Evolutionary conservation across 768 basidiomycete genomes (phyloP), one percentile per base, ranked within the genome.

Genomic region (Tubosaeta sp.): DNA sequence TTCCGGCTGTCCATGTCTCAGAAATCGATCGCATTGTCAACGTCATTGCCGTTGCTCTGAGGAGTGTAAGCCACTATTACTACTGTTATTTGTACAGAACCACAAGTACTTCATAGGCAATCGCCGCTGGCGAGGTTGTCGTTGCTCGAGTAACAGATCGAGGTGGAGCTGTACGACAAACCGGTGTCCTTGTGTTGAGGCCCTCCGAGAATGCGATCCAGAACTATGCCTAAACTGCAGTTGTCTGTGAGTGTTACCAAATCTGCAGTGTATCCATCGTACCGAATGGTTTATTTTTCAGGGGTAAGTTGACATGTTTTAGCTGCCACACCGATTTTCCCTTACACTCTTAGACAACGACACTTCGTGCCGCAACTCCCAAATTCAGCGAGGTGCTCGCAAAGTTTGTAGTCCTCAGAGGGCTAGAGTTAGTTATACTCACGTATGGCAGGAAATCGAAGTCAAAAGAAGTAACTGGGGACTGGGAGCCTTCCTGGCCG

Each of bases 141-240:
- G 60, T 9, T 88, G 84, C 58, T 62, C 65, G 10, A 56, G 61
- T 34, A 37, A 22, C 7, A 65, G 54, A 38, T 57, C 61, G 3
- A 53, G 50, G 17, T 64, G 57, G 48, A 62, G 58, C 17, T 80
- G 73, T 66, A 64, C 62, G n/a, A 75, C 67, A 3, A 56, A 61
- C 13, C 67, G 66, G 5, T 89, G 87, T 57, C 74, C 76, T 9
- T 90, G 87, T 60, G 71, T 66, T 45, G 65, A 58, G 19, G 69
- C 74, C 0, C 60, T 69, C 9, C 72, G 81, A 33, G 88, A 89
- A 63, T 90, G 88, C 53, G 85, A 88, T 64, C 84, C 85, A 3
- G 81, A 82, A 33, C 52, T 86, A 9, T 90, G 88, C 54, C 6
- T 59, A 11, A 69, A 69, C 12, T 85, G 85, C 60, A 68, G 72